Percentiles rank a stretch among this genome's conserved stretches.
phyloP scores from a whole-genome alignment of 208 protist genomes.

The Strigomonas oncopelti region DNA sequence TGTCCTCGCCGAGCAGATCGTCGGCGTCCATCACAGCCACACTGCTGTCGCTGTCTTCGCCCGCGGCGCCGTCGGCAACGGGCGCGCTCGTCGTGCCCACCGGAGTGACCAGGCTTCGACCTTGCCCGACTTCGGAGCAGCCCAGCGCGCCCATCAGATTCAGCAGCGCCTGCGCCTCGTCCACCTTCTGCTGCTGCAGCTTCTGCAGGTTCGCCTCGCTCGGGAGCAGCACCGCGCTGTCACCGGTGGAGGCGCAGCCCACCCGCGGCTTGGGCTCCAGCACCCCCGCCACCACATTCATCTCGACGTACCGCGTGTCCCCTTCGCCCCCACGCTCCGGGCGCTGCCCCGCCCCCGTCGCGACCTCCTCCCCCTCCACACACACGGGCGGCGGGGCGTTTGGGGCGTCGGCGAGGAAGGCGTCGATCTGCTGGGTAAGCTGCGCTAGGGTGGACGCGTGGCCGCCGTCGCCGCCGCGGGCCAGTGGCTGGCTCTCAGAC shows the following conservation, averaged over 20 bases:
- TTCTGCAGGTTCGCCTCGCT: conserved; percentile 36
- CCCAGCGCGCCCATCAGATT: conserved; percentile 61
- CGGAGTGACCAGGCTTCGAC: background rate
- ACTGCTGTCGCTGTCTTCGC: conserved; percentile 7
- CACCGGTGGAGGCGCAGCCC: conserved; percentile 5
- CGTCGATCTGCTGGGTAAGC: conserved; percentile 46
- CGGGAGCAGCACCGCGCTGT: conserved; percentile 63
- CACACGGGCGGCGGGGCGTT: conserved; percentile 29
- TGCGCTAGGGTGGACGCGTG: conserved; percentile 31
- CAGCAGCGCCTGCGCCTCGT: conserved; percentile 79
- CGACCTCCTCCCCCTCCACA: conserved; percentile 1
- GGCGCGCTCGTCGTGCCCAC: background rate
- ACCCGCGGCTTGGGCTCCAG: conserved; percentile 37
- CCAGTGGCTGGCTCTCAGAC: background rate
- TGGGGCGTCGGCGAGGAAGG: conserved; percentile 47
- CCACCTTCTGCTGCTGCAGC: conserved; percentile 41
- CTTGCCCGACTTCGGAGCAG: background rate
- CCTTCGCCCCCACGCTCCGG: background rate
- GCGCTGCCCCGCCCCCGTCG: background rate
- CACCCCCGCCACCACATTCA: conserved; percentile 82
- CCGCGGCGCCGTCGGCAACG: conserved; percentile 1
- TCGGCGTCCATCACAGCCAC: conserved; percentile 73
- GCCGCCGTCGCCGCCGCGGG: background rate
- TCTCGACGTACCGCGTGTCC: conserved; percentile 36
- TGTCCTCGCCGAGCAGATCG: conserved; percentile 61